Percentiles rank a stretch among this genome's conserved stretches.
These are phyloP conservation scores for Thermochaetoides thermophila DNA, from an alignment of 495 filamentous ascomycete species.

Conservation along the genomic window DNA sequence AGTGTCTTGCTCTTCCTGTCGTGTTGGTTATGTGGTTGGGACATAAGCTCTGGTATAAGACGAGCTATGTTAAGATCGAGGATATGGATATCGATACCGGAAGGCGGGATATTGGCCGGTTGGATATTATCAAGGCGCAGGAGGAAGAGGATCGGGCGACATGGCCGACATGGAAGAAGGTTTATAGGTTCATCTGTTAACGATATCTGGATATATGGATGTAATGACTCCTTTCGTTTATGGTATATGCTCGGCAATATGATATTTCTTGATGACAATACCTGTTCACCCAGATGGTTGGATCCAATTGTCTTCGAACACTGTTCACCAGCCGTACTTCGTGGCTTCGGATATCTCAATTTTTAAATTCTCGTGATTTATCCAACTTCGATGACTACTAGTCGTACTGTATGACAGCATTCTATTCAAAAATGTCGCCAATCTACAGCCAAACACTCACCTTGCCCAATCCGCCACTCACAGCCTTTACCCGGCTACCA, in stretches of 20 bases:
- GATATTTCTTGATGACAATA: too few relatives aligned
- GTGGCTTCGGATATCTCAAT: too few relatives aligned
- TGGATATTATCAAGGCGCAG: conserved; percentile 62
- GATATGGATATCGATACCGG: conserved; percentile 86
- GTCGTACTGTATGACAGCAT: too few relatives aligned
- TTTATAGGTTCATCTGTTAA: conserved; percentile 41
- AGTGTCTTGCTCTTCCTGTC: conserved; percentile 70
- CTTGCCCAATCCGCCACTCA: conserved; percentile 15
- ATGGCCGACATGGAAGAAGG: conserved; percentile 82
- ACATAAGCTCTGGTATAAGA: conserved; percentile 66
- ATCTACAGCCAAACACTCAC: conserved; percentile 1
- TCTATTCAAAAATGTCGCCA: too few relatives aligned
- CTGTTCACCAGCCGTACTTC: too few relatives aligned
- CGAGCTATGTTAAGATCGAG: conserved; percentile 44
- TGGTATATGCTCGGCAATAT: too few relatives aligned
- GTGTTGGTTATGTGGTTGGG: conserved; percentile 60
- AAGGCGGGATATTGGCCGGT: conserved; percentile 66
- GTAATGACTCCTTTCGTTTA: too few relatives aligned
- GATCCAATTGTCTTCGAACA: too few relatives aligned
- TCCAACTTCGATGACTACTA: too few relatives aligned
- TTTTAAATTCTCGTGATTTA: neutral
- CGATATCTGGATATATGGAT: too few relatives aligned
- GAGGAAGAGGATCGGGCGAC: conserved; percentile 57
- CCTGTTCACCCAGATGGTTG: too few relatives aligned
- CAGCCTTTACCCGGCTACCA: conserved; percentile 24